Percentiles rank a stretch among this genome's conserved stretches.
phyloP scores from a whole-genome alignment of 2,329 filamentous ascomycete species.

The Trichoderma cornu-damae region DNA sequence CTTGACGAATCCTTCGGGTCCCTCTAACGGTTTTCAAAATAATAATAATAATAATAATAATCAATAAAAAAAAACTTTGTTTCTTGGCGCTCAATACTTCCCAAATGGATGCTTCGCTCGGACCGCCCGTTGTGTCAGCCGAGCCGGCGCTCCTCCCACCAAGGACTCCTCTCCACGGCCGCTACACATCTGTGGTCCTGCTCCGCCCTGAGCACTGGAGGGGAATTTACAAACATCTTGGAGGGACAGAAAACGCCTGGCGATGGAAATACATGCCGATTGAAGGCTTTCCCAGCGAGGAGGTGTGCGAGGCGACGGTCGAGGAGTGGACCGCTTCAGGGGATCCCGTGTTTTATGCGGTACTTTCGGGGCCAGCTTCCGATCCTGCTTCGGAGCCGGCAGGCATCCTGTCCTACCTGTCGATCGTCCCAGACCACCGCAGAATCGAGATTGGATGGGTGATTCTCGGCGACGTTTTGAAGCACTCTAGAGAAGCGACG shows the following conservation, averaged over 20 bases:
- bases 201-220: conserved; percentile 27
- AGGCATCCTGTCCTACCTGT: conserved; percentile 42
- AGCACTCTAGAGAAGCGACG: conserved; percentile 51
- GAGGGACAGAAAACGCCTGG: conserved; percentile 28
- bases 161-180: conserved; percentile 26
- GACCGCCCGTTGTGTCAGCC: conserved; percentile 6
- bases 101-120: conserved; percentile 7
- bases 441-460: conserved; percentile 55
- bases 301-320: conserved; percentile 23
- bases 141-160: conserved; percentile 17
- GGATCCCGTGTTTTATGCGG: conserved; percentile 41
- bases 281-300: conserved; percentile 23
- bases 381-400: conserved; percentile 31
- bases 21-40: too few relatives aligned
- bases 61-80: neutral
- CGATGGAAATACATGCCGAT: conserved; percentile 35
- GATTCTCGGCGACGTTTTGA: conserved; percentile 45
- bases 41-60: too few relatives aligned
- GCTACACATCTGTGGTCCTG: conserved; percentile 30
- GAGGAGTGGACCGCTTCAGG: conserved; percentile 25
- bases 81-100: neutral
- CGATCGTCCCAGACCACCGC: conserved; percentile 43
- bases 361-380: conserved; percentile 33
- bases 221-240: conserved; percentile 31
- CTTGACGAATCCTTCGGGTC: neutral